Conservation (phyloP, 2,329 filamentous ascomycete species). For the Celoporthe dispersa region DNA sequence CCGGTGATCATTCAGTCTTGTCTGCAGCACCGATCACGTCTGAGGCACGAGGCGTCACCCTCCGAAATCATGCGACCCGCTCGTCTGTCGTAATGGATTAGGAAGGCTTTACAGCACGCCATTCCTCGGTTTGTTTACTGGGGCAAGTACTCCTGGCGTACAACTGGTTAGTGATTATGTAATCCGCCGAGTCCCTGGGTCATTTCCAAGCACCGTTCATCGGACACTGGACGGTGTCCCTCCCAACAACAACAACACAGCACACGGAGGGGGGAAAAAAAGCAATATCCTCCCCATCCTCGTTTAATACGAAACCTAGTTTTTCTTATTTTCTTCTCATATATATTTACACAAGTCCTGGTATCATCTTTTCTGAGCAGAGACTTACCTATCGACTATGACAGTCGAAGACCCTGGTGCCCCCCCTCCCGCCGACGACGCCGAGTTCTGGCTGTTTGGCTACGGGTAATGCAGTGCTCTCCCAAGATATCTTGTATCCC, state of each 20-base stretch:
- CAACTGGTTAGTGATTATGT: neutral
- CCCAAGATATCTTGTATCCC: neutral
- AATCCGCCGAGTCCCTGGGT: neutral
- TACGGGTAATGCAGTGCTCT: constrained; percentile 70
- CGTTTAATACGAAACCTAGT: neutral
- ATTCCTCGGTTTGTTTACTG: neutral
- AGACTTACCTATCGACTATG: constrained; percentile 43
- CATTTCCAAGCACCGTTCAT: neutral
- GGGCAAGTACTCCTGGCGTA: neutral
- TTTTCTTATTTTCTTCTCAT: no score
- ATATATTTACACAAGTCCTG: neutral
- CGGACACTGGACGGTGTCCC: neutral
- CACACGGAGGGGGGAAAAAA: no score
- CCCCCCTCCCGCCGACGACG: constrained; percentile 40
- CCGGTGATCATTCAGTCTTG: neutral
- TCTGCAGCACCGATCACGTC: neutral
- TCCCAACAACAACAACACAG: neutral
- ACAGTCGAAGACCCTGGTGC: constrained; percentile 35
- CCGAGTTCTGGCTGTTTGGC: constrained; percentile 94
- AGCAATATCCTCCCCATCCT: neutral
- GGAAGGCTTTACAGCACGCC: constrained; percentile 7
- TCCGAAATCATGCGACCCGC: neutral
- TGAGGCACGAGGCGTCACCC: neutral
- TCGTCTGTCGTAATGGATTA: neutral
- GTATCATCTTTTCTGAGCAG: no score